phyloP scores from a whole-genome alignment of 2,329 filamentous ascomycete species.

The Westerdykella sp. region DNA sequence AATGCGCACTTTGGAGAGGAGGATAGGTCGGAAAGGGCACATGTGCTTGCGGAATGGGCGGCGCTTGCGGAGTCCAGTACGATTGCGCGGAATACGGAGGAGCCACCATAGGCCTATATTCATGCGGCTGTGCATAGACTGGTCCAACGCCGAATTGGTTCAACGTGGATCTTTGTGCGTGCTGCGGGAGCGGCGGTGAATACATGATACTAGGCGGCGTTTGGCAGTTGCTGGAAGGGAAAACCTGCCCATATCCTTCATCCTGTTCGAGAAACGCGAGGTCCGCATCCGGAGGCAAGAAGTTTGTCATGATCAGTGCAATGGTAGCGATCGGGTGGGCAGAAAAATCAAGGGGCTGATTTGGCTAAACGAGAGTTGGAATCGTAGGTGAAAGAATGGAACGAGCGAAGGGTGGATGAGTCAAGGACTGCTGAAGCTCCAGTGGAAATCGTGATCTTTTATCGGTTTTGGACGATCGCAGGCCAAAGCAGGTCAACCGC shows the following conservation, averaged over 20 bases:
- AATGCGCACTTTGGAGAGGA: conserved; percentile 22
- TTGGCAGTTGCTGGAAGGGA: conserved; percentile 33
- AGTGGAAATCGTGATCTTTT: too few species aligned
- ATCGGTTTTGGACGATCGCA: too few species aligned
- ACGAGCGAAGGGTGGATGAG: too few species aligned
- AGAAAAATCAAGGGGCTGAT: background rate
- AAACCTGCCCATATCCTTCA: conserved; percentile 30
- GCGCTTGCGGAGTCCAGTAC: conserved; percentile 28
- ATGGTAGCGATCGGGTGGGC: background rate
- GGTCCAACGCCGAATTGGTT: conserved; percentile 19
- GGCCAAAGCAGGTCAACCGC: too few species aligned
- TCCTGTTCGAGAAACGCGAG: conserved; percentile 33
- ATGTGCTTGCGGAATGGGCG: conserved; percentile 23
- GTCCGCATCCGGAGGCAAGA: conserved; percentile 34
- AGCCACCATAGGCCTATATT: conserved; percentile 25
- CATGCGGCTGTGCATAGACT: conserved; percentile 25
- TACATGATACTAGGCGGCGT: conserved; percentile 36
- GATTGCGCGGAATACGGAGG: conserved; percentile 30
- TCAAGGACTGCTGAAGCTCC: too few species aligned
- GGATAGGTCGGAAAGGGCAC: conserved; percentile 32
- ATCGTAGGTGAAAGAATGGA: too few species aligned
- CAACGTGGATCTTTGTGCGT: conserved; percentile 20
- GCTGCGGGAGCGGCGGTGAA: conserved; percentile 31
- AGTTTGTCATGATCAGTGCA: conserved; percentile 22
- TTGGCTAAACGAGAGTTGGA: too few species aligned